Conservation (phyloP, 257 asterid species). For the Solanum arcanum region DNA sequence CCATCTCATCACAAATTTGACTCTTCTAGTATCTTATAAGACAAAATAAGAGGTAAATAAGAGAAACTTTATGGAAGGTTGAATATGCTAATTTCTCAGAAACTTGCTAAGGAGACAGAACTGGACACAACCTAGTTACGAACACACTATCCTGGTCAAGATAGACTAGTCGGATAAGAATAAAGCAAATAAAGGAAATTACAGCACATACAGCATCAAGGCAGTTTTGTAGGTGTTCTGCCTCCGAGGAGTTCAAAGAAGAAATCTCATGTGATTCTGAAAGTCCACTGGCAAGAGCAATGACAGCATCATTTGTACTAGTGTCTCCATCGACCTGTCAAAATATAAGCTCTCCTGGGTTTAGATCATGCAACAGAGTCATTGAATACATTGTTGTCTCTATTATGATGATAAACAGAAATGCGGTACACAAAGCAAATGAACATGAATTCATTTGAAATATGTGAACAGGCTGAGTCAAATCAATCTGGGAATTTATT, state of each 20-base stretch:
- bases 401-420: neutral
- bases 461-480: neutral
- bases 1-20: neutral
- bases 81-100: neutral
- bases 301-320: conserved; percentile 93
- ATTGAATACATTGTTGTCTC: neutral
- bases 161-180: neutral
- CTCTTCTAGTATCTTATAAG: neutral
- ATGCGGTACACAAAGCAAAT: neutral
- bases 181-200: neutral
- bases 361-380: neutral
- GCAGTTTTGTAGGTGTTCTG: conserved; percentile 72
- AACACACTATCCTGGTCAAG: neutral
- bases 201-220: conserved; percentile 75
- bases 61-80: neutral
- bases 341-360: conserved; percentile 8
- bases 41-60: neutral
- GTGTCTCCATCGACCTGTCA: conserved; percentile 94
- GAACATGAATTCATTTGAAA: neutral
- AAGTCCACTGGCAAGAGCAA: conserved; percentile 98
- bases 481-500: neutral
- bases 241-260: conserved; percentile 54
- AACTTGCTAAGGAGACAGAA: neutral
- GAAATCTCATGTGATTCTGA: conserved; percentile 71
- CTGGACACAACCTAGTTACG: neutral